Conservation (phyloP, 331 rosid genomes). For the Quercus phellos region DNA sequence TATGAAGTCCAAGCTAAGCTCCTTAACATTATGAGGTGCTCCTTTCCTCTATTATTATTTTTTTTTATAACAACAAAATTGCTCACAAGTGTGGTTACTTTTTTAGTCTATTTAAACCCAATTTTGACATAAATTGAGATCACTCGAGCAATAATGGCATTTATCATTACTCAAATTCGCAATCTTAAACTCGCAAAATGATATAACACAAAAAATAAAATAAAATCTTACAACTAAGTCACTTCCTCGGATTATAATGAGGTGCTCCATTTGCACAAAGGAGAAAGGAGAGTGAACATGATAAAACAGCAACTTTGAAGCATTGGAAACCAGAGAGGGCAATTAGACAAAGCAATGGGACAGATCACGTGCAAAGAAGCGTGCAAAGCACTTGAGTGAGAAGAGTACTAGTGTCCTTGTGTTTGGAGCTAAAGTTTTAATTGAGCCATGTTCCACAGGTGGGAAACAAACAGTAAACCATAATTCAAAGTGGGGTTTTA, state of each 20-base stretch:
- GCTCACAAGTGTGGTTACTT: no score
- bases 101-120: no score
- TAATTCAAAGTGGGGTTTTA: neutral
- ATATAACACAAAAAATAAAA: no score
- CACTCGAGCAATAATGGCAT: no score
- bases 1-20: neutral
- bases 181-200: no score
- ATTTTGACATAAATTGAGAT: no score
- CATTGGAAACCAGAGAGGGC: slow-evolving; percentile 2
- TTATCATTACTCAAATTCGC: no score
- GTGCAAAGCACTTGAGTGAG: no score
- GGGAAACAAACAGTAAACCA: neutral
- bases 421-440: neutral
- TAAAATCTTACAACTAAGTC: no score
- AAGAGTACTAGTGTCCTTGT: neutral
- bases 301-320: neutral
- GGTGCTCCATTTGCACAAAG: neutral
- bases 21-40: neutral
- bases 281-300: neutral
- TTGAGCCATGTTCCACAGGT: neutral
- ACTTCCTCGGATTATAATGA: neutral
- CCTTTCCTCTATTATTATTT: no score
- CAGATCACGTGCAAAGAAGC: slow-evolving; percentile 20
- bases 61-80: no score
- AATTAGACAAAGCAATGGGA: slow-evolving; percentile 2